Evolutionary conservation across 768 basidiomycete species (phyloP).

Genomic region (Tylopilus intermedius): DNA sequence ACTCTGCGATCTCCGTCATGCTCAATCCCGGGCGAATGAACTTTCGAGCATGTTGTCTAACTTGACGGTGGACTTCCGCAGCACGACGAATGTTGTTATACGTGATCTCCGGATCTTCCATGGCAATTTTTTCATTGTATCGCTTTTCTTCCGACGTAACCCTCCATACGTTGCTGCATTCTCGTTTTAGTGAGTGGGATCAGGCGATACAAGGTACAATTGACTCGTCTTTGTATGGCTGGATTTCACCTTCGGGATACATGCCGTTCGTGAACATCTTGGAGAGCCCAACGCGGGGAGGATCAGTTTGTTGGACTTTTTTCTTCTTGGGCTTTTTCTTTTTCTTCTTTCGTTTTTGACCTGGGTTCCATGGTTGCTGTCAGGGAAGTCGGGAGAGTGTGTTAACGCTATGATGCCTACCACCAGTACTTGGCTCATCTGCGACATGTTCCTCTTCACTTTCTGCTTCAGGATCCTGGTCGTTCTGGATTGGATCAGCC

Average conservation of each 20-base stretch:
- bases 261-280: slow-evolving; percentile 84
- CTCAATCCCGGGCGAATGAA: slow-evolving; percentile 88
- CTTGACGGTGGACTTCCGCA: slow-evolving; percentile 94
- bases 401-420: slow-evolving; percentile 18
- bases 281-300: slow-evolving; percentile 82
- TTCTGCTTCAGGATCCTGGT: slow-evolving; percentile 26
- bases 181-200: not conserved
- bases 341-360: slow-evolving; percentile 86
- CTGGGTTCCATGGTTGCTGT: slow-evolving; percentile 22
- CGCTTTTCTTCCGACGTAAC: slow-evolving; percentile 89
- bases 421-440: slow-evolving; percentile 22
- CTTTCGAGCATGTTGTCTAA: slow-evolving; percentile 75
- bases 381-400: not conserved
- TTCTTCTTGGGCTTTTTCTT: slow-evolving; percentile 92
- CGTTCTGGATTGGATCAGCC: slow-evolving; percentile 10
- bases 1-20: slow-evolving; percentile 90
- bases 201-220: slow-evolving; percentile 28
- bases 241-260: slow-evolving; percentile 88
- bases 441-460: slow-evolving; percentile 31
- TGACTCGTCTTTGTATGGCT: slow-evolving; percentile 89
- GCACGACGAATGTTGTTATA: slow-evolving; percentile 89
- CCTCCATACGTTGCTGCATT: slow-evolving; percentile 76
- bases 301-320: slow-evolving; percentile 78
- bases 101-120: slow-evolving; percentile 77
- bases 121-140: slow-evolving; percentile 68